Base-by-base conservation (phyloP, 306 rosid genomes). In the Inga leiocalycina region DNA sequence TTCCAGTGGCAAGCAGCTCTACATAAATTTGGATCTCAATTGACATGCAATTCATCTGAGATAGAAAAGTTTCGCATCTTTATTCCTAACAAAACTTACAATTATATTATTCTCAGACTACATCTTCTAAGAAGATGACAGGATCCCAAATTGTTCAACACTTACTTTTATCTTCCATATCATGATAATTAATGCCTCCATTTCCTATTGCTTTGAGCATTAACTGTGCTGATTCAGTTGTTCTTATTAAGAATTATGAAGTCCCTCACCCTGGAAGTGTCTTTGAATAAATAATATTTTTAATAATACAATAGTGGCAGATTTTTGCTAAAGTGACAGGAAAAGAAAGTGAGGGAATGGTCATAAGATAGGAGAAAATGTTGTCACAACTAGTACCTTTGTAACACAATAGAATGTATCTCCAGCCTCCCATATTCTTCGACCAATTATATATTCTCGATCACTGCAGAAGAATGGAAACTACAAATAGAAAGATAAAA, bases 401-500 rank as follows among this genome's bases (percentile, higher is more conserved):
- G 99, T 94, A 77, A 94, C 97, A 82, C 99, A 96, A 74, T 94
- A 96, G 86, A 89, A 96, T 30, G 93, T 70, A 71, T 96, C 90
- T 80, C 93, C 97, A 81, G 93, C 86, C 90, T 94, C 97, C 99
- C 99, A 96, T 86, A 96, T 96, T 89, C 95, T 90, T 87, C 99
- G 93, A 84, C 95, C 98, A 83, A 94, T 92, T 78, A 94, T 88
- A 81, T 96, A 96, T 84, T 96, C 99, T 71, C 99, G 95, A 86
- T 96, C 98, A 68, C 99, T 96, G 87, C 99, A 96, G 94, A 96
- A 96, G 77, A 96, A 96, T 35, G 99, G 99, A 86, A 96, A 96
- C 99, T 96, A 87, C 86, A 84, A 16, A 74, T 52, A 86, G 66
- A 52, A 83, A 68, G 68, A 64, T 66, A 46, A 79, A 67, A 78